A percentile compares a stretch with the other conserved stretches of the same genome.
Evolutionary conservation across 495 filamentous ascomycete genomes (phyloP).

Genomic region (Podospora didyma): DNA sequence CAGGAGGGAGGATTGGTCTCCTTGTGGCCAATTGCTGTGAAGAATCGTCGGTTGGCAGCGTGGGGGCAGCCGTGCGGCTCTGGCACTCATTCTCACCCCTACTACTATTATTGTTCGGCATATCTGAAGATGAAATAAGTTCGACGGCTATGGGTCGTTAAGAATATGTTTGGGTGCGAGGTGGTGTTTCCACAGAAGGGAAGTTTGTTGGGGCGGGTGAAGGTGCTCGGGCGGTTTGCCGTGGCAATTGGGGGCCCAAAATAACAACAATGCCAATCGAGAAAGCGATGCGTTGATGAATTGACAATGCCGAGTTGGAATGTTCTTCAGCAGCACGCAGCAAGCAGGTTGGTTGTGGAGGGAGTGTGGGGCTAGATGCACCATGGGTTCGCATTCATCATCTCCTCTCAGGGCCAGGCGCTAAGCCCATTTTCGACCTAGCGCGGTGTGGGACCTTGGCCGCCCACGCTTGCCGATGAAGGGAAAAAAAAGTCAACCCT

Average conservation of each 20-base stretch:
- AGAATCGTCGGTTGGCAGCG: neutral
- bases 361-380: too few relatives aligned
- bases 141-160: too few relatives aligned
- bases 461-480: constrained; percentile 15
- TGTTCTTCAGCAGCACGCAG: neutral
- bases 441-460: constrained; percentile 2
- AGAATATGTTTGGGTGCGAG: too few relatives aligned
- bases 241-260: too few relatives aligned
- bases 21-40: neutral
- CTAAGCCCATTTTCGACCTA: constrained; percentile 11
- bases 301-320: neutral
- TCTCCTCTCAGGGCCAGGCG: constrained; percentile 1
- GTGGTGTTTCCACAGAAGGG: too few relatives aligned
- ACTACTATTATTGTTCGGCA: neutral
- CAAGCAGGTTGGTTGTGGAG: neutral
- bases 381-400: neutral
- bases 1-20: constrained; percentile 28
- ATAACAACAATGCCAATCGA: neutral
- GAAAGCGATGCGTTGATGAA: neutral
- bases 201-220: too few relatives aligned
- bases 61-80: neutral
- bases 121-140: neutral
- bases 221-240: too few relatives aligned
- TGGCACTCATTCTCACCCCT: neutral
- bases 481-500: constrained; percentile 31